Base-by-base conservation (phyloP, 2,329 filamentous ascomycete genomes). In the Cladosporium sphaerospermum region DNA sequence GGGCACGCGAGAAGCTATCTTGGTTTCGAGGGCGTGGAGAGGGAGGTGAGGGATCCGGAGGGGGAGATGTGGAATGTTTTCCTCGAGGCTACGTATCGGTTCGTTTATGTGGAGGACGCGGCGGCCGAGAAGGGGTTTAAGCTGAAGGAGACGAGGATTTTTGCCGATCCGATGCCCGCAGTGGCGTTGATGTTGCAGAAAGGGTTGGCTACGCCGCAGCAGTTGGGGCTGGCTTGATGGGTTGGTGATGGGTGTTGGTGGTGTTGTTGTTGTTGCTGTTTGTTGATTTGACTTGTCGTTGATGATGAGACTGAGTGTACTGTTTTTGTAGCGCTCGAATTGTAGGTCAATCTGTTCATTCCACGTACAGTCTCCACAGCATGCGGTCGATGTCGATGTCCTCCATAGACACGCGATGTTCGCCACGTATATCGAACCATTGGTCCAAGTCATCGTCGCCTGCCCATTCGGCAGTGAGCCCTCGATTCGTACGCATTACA, bases 61-160 rank as follows among this genome's bases (percentile, higher is more conserved):
- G 62, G 61, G 2, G 59, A 60, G 45, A 56, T 58, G 34, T 66
- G 62, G 61, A 61, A 66, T 59, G 61, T 59, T 11, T 57, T 58
- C 8, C 50, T 53, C 34, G 53, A 58, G 19, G 54, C 52, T 23
- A 58, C 56, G 13, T 65, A 64, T 50, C 54, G 56, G n/a, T 65
- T 65, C 28, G 39, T 53, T n/a, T 63, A 62, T 55, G 52, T 57
- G 3, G 61, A 62, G 55, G 55, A 59, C 32, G 56, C 48, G 3
- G 52, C 34, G 4, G 34, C 34, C 10, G 9, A n/a, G n/a, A n/a
- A 9, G 4, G 47, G 47, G 13, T 33, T 18, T 28, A 50, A 43
- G 28, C 34, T 50, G n/a, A 50, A 43, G 37, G 47, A 36, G 33
- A 43, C 39, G 9, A 41, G 39, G 37, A 50, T 50, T 19, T 50